Conservation (phyloP, 768 basidiomycete genomes). For the Trametes coccinea region DNA sequence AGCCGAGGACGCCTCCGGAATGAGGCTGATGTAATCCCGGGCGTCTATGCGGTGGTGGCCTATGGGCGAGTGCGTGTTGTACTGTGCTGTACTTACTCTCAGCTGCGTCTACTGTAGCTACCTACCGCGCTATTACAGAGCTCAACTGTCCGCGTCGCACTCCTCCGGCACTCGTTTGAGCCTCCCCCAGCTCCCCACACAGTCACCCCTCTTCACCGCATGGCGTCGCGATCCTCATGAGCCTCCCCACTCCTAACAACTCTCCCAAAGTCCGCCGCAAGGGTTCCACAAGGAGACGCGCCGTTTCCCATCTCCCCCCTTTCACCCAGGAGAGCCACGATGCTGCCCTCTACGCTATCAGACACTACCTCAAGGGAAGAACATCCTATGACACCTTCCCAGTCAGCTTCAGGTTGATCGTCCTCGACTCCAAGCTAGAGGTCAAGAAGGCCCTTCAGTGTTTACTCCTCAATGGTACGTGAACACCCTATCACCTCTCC, state of each 20-base stretch:
- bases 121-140: not conserved
- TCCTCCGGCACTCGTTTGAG: not conserved
- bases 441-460: constrained; percentile 95
- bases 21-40: constrained; percentile 2
- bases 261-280: constrained; percentile 57
- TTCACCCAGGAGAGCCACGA: constrained; percentile 65
- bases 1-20: too few species aligned
- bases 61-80: too few species aligned
- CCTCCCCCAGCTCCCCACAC: too few species aligned
- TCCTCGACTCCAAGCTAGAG: constrained; percentile 92
- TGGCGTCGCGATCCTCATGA: constrained; percentile 37
- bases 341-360: constrained; percentile 66
- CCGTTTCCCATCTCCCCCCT: constrained; percentile 59
- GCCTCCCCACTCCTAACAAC: constrained; percentile 41
- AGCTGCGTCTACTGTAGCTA: too few species aligned
- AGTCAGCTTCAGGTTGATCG: constrained; percentile 94
- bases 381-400: constrained; percentile 97
- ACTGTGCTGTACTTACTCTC: too few species aligned
- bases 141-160: not conserved
- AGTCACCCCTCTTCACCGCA: constrained; percentile 15
- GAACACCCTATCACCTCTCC: constrained; percentile 3
- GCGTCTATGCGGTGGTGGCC: too few species aligned
- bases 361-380: constrained; percentile 79
- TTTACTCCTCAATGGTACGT: constrained; percentile 72
- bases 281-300: constrained; percentile 56